Conservation (phyloP, 768 basidiomycete species). For the Termitomyces sp. region DNA sequence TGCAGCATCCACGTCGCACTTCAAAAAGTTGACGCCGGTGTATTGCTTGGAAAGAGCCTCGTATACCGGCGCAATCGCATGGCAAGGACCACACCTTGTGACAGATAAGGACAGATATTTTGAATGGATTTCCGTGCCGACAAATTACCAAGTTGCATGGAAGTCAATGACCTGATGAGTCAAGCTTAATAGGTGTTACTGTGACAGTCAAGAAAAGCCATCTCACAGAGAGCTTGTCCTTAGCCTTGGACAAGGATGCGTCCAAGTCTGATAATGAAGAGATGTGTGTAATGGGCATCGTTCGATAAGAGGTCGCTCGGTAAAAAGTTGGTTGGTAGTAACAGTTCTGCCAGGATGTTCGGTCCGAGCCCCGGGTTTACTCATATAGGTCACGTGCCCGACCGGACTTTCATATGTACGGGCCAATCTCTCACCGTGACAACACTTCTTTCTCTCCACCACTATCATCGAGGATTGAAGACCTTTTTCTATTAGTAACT, state of each 20-base stretch:
- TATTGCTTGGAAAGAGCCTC: slow-evolving; percentile 71
- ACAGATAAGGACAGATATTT: slow-evolving; percentile 13
- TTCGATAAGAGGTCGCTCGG: not conserved
- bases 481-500: not conserved
- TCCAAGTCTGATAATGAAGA: slow-evolving; percentile 65
- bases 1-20: slow-evolving; percentile 77
- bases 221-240: slow-evolving; percentile 63
- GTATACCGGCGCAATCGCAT: slow-evolving; percentile 75
- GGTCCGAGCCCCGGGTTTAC: not conserved
- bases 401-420: slow-evolving; percentile 12
- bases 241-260: slow-evolving; percentile 52
- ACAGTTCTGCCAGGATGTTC: too few relatives aligned
- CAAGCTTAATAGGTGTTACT: slow-evolving; percentile 1
- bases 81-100: slow-evolving; percentile 85
- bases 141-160: slow-evolving; percentile 72
- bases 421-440: not conserved
- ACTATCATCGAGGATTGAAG: slow-evolving; percentile 27
- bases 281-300: slow-evolving; percentile 63
- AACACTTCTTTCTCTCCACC: slow-evolving; percentile 10
- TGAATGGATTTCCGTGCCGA: not conserved
- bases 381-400: slow-evolving; percentile 28
- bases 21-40: slow-evolving; percentile 74
- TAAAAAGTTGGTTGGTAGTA: too few relatives aligned
- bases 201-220: not conserved
- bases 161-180: slow-evolving; percentile 74